Evolutionary conservation across 2,329 filamentous ascomycete genomes (phyloP), one percentile per base, ranked within the genome.

Genomic region (Allantophomopsis lycopodina): DNA sequence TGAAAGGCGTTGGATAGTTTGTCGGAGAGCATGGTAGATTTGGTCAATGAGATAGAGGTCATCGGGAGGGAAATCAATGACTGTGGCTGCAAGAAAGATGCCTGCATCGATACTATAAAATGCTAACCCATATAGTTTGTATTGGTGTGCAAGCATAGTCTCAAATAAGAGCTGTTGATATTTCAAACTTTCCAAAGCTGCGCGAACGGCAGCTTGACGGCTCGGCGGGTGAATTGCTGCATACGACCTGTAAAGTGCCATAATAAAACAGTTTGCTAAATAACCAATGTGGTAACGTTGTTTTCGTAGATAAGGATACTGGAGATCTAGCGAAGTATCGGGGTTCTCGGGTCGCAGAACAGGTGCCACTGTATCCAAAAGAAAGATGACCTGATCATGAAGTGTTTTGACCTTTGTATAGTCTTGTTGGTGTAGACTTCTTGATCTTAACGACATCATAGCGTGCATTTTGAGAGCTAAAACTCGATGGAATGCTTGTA

Each of bases 161-260:
- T 39, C 38, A 15, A 39, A 39, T n/a, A 39, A 23, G 12, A 31
- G 38, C 15, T 39, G 38, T n/a, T 39, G 38, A 15, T 31, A 20
- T 16, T 39, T 13, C 15, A 39, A 17, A 30, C 16, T 15, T 16
- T 16, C 15, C 17, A 35, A 5, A 6, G 38, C 31, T 14, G 38
- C 38, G 15, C 35, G 15, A 8, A 35, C 28, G 11, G 31, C 38
- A 10, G 21, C 31, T 28, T 34, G n/a, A 20, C 31, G 31, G 13
- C 38, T 39, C 13, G 18, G 16, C 7, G 14, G 14, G 16, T 39
- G 38, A 7, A 15, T 16, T 11, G 13, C 15, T 8, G 35, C 35
- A 11, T 39, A 32, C 2, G 38, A 13, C 13, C 38, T 16, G 35
- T 39, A 32, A 21, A 39, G 35, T 12, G 12, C 38, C 21, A 39